Base-by-base conservation (phyloP, 73 alveolate genomes). In the Tetrahymena thermophila region DNA sequence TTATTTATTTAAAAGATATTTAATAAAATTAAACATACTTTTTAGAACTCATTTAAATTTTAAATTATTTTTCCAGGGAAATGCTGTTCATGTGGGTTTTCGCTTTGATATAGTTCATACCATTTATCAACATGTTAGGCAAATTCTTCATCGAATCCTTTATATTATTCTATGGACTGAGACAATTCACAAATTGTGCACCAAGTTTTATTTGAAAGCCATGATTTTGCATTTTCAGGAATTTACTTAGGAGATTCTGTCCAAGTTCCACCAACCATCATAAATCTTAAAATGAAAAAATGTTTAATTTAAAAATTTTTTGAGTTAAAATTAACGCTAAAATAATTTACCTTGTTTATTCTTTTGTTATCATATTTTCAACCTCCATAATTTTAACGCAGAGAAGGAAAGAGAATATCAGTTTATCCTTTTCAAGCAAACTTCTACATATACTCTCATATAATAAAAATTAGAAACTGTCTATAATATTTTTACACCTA, bases 351-450 rank as follows among this genome's bases (percentile, higher is more conserved):
- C 96, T 95, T 98, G 99, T 98, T 85, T 98, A 99, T 16, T 98
- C 96, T 35, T 96, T 98, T 28, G 97, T 96, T 35, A 99, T 98
- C 95, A 96, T 95, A 31, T 93, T 96, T 94, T 97, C 97, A 40
- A 96, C 98, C 16, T 95, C 97, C 99, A 98, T 96, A 14, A 97
- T 97, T 85, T 98, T 98, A 93, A 98, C 57, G 95, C 98, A 97
- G 84, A 99, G 85, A 93, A 98, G 94, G 94, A 98, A 97, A 55
- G 99, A 97, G 97, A 98, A 98, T 93, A 99, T 96, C 55, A 99
- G 98, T 96, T 99, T 97, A 98, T 99, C 99, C 85, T 99, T 99
- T 94, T 99, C 99, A 95, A 99, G 99, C 35, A 99, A 97, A 35
- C 99, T 98, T 94, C 99, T 97, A 96, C 99, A 99, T n/a, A 99